Evolutionary conservation across 108 stramenopile genomes (phyloP).

Genomic region (Discostella pseudostelligera): DNA sequence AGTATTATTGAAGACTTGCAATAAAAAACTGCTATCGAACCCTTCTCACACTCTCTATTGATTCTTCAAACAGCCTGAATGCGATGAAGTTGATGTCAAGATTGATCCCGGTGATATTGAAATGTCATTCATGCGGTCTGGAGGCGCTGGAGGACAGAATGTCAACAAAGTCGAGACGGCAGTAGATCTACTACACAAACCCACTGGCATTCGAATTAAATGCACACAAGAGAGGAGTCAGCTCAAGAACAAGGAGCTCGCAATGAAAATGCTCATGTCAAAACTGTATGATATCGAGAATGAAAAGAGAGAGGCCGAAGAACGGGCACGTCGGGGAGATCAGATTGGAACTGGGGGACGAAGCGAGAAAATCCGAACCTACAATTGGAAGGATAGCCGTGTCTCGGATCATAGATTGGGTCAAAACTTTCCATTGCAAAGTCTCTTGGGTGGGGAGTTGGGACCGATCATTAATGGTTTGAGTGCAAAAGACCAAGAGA

Average conservation of each 20-base stretch:
- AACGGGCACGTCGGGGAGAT: conserved; percentile 71
- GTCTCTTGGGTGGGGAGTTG: conserved; percentile 77
- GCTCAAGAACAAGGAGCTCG: conserved; percentile 92
- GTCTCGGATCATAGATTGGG: conserved; percentile 92
- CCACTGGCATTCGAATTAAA: conserved; percentile 94
- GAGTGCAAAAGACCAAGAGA: conserved; percentile 85
- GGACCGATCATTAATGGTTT: conserved; percentile 73
- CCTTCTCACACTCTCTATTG: neutral
- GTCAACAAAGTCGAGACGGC: conserved; percentile 99
- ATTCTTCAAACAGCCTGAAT: neutral
- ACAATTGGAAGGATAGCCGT: conserved; percentile 98
- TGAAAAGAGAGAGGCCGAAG: conserved; percentile 82
- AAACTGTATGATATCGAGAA: conserved; percentile 86
- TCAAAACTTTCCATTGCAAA: conserved; percentile 77
- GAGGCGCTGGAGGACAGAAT: conserved; percentile 98
- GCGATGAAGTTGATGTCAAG: conserved; percentile 78
- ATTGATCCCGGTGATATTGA: conserved; percentile 87
- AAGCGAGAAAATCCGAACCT: conserved; percentile 95
- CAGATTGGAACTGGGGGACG: conserved; percentile 95
- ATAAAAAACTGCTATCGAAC: conserved; percentile 49
- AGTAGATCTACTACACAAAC: conserved; percentile 93
- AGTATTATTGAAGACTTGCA: conserved; percentile 33
- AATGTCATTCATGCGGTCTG: conserved; percentile 86
- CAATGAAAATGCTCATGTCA: conserved; percentile 91
- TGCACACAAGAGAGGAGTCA: conserved; percentile 98